Conservation (phyloP, 768 basidiomycete genomes). For the Phylloporus arenicola region DNA sequence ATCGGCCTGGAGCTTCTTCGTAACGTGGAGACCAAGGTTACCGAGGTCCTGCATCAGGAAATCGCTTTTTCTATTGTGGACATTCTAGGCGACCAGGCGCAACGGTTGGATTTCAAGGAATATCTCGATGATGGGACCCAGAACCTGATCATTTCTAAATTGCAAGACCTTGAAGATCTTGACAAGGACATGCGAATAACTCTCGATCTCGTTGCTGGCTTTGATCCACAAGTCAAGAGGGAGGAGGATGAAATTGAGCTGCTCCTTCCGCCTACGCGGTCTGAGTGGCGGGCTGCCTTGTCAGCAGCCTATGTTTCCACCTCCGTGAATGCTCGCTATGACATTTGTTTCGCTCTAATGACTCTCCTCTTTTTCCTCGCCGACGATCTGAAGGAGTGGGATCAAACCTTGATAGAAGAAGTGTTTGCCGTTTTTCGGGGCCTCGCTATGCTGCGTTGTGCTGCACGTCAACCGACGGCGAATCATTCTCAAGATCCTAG, state of each 20-base stretch:
- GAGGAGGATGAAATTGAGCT: conserved; percentile 69
- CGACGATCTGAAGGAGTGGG: conserved; percentile 58
- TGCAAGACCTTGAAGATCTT: conserved; percentile 53
- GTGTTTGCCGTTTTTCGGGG: conserved; percentile 80
- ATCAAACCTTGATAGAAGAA: conserved; percentile 60
- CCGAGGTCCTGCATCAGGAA: conserved; percentile 70
- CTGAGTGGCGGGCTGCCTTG: conserved; percentile 59
- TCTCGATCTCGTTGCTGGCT: conserved; percentile 67
- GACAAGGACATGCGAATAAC: conserved; percentile 50
- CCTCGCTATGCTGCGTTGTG: conserved; percentile 61
- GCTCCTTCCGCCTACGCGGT: conserved; percentile 46
- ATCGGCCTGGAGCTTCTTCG: conserved; percentile 55
- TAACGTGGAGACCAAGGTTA: conserved; percentile 51
- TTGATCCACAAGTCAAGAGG: conserved; percentile 63
- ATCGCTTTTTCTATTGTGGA: conserved; percentile 73
- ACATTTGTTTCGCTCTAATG: conserved; percentile 61
- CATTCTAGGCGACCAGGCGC: conserved; percentile 62
- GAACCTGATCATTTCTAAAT: conserved; percentile 55
- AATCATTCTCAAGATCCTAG: conserved; percentile 29
- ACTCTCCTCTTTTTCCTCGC: conserved; percentile 67
- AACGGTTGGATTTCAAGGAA: conserved; percentile 47
- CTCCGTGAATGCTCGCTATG: conserved; percentile 69
- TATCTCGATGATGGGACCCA: conserved; percentile 54
- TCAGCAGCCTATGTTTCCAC: conserved; percentile 57
- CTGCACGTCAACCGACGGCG: conserved; percentile 54